phyloP scores from a whole-genome alignment of 257 asterid species.

The Ligustrum vulgare region DNA sequence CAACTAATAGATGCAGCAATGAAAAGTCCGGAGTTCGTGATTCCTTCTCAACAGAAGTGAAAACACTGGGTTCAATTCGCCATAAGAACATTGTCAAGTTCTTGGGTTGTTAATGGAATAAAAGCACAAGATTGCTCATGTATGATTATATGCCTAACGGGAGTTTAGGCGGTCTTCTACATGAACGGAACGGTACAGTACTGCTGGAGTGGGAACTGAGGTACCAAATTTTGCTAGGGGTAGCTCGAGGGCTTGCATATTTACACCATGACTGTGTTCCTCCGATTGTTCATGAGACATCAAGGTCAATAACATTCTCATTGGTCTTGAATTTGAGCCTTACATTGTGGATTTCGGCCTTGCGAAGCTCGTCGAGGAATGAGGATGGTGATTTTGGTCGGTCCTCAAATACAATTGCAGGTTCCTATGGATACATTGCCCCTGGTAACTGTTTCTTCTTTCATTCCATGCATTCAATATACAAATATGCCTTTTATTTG shows the following conservation, averaged over 20 bases:
- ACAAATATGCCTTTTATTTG: no score
- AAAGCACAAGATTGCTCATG: conserved; percentile 68
- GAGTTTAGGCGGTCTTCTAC: conserved; percentile 74
- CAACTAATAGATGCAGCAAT: conserved; percentile 18
- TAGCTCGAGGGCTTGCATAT: conserved; percentile 80
- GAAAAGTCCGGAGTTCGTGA: conserved; percentile 39
- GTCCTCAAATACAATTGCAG: conserved; percentile 74
- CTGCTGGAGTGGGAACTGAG: conserved; percentile 76
- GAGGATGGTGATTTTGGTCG: conserved; percentile 63
- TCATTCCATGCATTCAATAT: not conserved
- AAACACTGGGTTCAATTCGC: conserved; percentile 72
- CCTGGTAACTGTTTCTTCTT: conserved; percentile 51
- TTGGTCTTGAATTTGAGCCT: conserved; percentile 80
- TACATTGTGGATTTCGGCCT: conserved; percentile 88
- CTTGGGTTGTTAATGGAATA: conserved; percentile 87
- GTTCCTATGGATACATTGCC: conserved; percentile 86
- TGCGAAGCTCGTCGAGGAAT: conserved; percentile 69
- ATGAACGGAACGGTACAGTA: conserved; percentile 52
- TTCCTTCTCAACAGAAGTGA: conserved; percentile 77
- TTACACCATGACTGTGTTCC: conserved; percentile 84
- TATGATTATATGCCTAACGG: conserved; percentile 91
- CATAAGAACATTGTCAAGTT: conserved; percentile 82
- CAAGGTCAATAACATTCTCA: conserved; percentile 80
- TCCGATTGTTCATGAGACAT: conserved; percentile 82
- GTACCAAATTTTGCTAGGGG: conserved; percentile 67